Base-by-base conservation (phyloP, 1,284 basidiomycete genomes). In the Sporisorium graminicola region DNA sequence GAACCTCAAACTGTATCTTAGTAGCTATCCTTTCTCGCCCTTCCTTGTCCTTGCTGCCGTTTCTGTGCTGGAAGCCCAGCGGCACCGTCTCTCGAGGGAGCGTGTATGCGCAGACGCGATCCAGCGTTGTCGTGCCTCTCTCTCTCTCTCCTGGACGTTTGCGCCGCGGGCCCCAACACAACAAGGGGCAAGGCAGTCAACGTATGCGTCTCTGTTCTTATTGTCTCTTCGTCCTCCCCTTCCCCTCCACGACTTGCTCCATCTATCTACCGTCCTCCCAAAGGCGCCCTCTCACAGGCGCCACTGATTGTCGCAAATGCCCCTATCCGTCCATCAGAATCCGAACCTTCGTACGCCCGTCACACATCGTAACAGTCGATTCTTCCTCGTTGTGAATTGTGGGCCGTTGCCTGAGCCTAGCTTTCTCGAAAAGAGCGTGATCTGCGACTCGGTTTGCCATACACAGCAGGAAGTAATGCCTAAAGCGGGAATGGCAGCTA, bases 81-180 rank as follows among this genome's bases (percentile, higher is more conserved):
- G 69, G 63, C 63, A 62, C 69, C 69, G 69, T 72, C 69, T 65
- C 59, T 65, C 49, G 63, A 70, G 55, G n/a, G 43, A 16, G 29
- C 5, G 33, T 20, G 29, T 13, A 13, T 24, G 29, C 29, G 54
- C 33, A 16, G n/a, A 20, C 50, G 51, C 55, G 7, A 12, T 44
- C 47, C 14, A 46, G 53, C 55, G 49, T 26, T 20, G 26, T n/a
- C 20, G 8, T 2, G n/a, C n/a, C n/a, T 9, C 33, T 9, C 37
- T 31, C 35, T n/a, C 14, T 40, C 37, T 40, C 37, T 65, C 58
- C 44, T 71, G 68, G 68, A 65, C 68, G 68, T 47, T 46, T 58
- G 68, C 47, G 68, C 50, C 58, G 63, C 68, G 50, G 63, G 58
- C 60, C 3, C 26, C 27, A 43, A 37, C 22, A 33, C 16, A 9